A percentile compares a stretch with the other conserved stretches of the same genome.
Conservation (phyloP, 2,329 filamentous ascomycete genomes). For the Penicillium freii region DNA sequence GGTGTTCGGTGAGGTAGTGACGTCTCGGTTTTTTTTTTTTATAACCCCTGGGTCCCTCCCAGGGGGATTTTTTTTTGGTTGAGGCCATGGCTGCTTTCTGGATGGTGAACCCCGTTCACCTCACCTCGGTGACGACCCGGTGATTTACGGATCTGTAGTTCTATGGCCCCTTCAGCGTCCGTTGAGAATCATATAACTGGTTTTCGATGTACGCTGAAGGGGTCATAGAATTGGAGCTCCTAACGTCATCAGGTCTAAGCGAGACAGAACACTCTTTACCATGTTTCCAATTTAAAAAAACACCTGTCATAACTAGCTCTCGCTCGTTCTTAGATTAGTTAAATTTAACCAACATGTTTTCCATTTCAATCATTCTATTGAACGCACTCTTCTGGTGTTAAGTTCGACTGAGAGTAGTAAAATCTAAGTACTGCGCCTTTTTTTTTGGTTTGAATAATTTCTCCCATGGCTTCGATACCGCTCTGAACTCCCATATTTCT, state of each 20-base stretch:
- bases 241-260: neutral
- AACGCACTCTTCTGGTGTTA: neutral
- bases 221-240: neutral
- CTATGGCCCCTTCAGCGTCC: constrained; percentile 13
- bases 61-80: neutral
- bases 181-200: constrained; percentile 3
- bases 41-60: neutral
- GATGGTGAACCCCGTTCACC: neutral
- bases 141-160: neutral
- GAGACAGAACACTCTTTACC: neutral
- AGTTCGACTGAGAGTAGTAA: neutral
- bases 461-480: too few relatives aligned
- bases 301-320: neutral
- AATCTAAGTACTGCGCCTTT: neutral
- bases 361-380: neutral
- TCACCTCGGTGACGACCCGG: neutral
- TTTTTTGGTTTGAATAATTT: too few relatives aligned
- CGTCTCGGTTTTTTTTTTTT: neutral
- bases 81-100: neutral
- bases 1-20: neutral
- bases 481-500: too few relatives aligned
- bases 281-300: neutral
- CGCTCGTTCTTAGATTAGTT: neutral
- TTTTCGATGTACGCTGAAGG: constrained; percentile 13
- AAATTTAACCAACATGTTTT: neutral